Evolutionary conservation across 768 basidiomycete genomes (phyloP), one percentile per base, ranked within the genome.

Genomic region (Tricholoma sp.): DNA sequence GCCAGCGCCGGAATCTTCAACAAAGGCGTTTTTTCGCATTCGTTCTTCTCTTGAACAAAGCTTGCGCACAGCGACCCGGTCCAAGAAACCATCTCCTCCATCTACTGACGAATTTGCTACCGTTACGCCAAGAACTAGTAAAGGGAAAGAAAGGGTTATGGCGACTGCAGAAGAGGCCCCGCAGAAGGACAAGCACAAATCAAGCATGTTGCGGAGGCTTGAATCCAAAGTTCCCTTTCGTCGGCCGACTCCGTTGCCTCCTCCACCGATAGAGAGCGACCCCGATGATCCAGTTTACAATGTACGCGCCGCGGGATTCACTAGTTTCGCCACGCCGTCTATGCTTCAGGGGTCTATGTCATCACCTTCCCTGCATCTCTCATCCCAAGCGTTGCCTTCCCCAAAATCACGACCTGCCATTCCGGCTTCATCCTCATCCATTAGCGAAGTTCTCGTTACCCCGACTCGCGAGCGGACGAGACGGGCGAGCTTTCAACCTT

Each of bases 291-390:
- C 58, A 54, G 65, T 64, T 58, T 72, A 74, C 58, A 74, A 74
- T 64, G 70, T 70, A 63, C 78, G 79, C 66, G 71, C 74, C 59
- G 79, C 82, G 50, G 84, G 83, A 50, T 78, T 76, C 66, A 79
- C 81, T 51, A 79, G 76, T 67, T 89, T 82, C 73, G 72, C 79
- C 59, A 78, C 83, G 45, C 88, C 88, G 45, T 88, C 87, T 35
- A 71, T 89, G 59, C 79, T 83, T 55, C 80, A 79, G 59, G 89
- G 81, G 37, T 88, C 89, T 49, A 78, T 86, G 76, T 91, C 89
- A 56, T 88, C 88, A 19, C 89, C 89, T 54, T 79, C 84, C 27
- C 70, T 91, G 45, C 84, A 87, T 64, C 77, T 86, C 55, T 81
- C 81, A 52, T 83, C 83, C 24, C 79, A 81, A 70, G 74, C 80